These are phyloP conservation scores for Yamadazyma spencermartinsiae DNA, from an alignment of 1,139 yeast species.

Conservation along the genomic window DNA sequence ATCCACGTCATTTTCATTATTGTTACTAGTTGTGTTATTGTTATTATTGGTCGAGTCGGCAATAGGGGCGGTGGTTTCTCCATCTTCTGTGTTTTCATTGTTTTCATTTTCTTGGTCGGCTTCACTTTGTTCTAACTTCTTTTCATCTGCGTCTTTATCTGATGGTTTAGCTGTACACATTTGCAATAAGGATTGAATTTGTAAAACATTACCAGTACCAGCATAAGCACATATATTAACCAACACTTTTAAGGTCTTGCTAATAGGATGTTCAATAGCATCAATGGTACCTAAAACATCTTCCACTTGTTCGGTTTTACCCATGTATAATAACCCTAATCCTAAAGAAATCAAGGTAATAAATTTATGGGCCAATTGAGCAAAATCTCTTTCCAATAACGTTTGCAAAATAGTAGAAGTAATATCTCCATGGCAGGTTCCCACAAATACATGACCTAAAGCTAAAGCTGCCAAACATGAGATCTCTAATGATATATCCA, in stretches of 20 bases:
- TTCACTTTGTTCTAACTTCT: constrained; percentile 38
- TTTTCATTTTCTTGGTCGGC: constrained; percentile 29
- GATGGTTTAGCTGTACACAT: constrained; percentile 71
- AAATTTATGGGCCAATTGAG: constrained; percentile 82
- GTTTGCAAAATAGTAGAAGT: constrained; percentile 90
- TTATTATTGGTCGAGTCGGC: constrained; percentile 13
- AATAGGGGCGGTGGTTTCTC: constrained; percentile 11
- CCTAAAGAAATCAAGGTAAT: constrained; percentile 90
- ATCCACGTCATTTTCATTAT: constrained; percentile 20
- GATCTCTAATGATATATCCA: constrained; percentile 71
- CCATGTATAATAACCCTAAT: constrained; percentile 87
- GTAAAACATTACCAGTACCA: constrained; percentile 96
- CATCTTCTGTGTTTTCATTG: constrained; percentile 18
- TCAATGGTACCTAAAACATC: constrained; percentile 92
- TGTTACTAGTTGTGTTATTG: constrained; percentile 10
- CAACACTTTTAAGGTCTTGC: constrained; percentile 84
- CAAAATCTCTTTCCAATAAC: constrained; percentile 77
- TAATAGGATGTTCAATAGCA: constrained; percentile 94
- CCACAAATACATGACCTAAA: constrained; percentile 92
- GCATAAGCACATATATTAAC: constrained; percentile 95
- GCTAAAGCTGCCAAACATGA: constrained; percentile 88
- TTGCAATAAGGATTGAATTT: constrained; percentile 87
- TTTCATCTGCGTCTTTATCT: constrained; percentile 34
- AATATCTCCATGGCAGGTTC: constrained; percentile 93
- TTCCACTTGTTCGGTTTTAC: constrained; percentile 92